phyloP scores from a whole-genome alignment of 108 stramenopile species.

The Nitzschia sp. region DNA sequence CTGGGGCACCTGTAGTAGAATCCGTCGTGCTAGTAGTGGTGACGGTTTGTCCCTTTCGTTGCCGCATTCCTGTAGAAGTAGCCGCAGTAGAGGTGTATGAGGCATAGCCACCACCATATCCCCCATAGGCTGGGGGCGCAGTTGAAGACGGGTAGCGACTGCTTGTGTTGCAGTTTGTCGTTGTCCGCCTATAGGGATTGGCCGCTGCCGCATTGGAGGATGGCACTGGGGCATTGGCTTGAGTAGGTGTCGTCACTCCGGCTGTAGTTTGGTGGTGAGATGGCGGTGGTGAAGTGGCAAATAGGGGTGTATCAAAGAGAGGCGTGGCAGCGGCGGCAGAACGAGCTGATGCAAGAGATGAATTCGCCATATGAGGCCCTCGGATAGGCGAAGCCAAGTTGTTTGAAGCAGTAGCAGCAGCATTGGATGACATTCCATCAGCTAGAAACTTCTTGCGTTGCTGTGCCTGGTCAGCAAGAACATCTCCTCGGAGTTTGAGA shows the following conservation, averaged over 20 bases:
- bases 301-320: slow-evolving; percentile 42
- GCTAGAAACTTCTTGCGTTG: slow-evolving; percentile 61
- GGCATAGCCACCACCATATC: slow-evolving; percentile 31
- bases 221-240: background rate
- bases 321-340: slow-evolving; percentile 20
- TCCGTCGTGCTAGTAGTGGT: slow-evolving; percentile 30
- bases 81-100: slow-evolving; percentile 8
- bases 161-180: background rate
- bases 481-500: slow-evolving; percentile 63
- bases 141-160: slow-evolving; percentile 5
- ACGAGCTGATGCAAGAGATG: background rate
- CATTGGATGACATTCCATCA: slow-evolving; percentile 15
- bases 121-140: slow-evolving; percentile 5
- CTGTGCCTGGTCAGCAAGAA: slow-evolving; percentile 75
- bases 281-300: slow-evolving; percentile 13
- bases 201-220: background rate
- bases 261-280: background rate
- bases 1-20: slow-evolving; percentile 8
- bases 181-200: background rate
- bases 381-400: too few relatives aligned
- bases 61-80: slow-evolving; percentile 53
- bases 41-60: slow-evolving; percentile 44
- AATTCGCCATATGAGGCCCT: background rate
- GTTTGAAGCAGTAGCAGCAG: too few relatives aligned
- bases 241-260: background rate